Evolutionary conservation across 352 stramenopile species (phyloP), one percentile per base, ranked within the genome.

Genomic region (Phytophthora fragariae): DNA sequence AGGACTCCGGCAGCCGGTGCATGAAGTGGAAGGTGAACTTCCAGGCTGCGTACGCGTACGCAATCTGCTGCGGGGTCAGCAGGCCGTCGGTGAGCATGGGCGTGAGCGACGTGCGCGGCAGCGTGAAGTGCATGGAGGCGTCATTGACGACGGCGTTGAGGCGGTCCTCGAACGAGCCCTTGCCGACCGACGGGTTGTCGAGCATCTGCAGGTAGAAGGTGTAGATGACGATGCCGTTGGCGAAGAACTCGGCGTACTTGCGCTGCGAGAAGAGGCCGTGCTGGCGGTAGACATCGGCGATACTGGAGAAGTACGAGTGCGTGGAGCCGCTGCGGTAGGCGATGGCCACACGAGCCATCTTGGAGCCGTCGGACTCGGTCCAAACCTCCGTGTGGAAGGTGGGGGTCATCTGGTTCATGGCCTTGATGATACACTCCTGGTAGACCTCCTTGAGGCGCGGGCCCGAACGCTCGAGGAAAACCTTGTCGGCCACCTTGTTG

Each of bases 1-100:
- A 95, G 9, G 86, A 90, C 67, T 95, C 89, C 0, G 89, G 89
- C 19, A 95, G 75, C 65, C 89, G 89, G 63, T 93, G 86, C 85
- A 95, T 92, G 75, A 95, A 95, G 79, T 95, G 89, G 76, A 95
- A 95, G 5, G 86, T 92, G 58, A 95, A 95, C 76, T 95, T 95
- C 89, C 89, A 95, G 15, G 89, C 89, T 1, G 89, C 83, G 76
- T 95, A 95, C 9, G 89, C 89, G 79, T 95, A 95, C 53, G 89
- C 90, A 58, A 94, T 93, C 67, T 94, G 83, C 72, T 93, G 87
- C 33, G 89, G 86, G 19, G 76, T 89, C 41, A 95, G 72, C 60
- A 93, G 68, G 60, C 89, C 85, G 61, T 93, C 84, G 21, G 80
- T 92, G 33, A 95, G 78, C 86, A 95, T 92, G 10, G 89, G 89